Percentiles rank a stretch among this genome's conserved stretches.
phyloP scores from a whole-genome alignment of 2,329 filamentous ascomycete genomes.

The Xylaria hypoxylon region DNA sequence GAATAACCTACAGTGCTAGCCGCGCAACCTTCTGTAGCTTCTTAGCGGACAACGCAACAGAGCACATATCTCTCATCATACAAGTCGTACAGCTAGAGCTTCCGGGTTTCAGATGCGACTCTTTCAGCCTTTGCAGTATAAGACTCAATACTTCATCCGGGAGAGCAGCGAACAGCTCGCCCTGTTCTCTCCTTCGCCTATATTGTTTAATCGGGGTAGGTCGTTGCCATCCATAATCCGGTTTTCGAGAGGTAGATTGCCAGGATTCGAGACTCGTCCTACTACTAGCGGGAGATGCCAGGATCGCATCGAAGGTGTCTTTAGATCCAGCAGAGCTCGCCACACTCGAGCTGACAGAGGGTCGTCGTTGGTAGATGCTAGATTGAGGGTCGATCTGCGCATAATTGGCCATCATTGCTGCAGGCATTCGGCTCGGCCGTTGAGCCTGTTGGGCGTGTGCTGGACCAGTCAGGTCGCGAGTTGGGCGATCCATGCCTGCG shows the following conservation, averaged over 20 bases:
- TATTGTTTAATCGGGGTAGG: conserved; percentile 53
- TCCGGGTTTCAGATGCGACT: conserved; percentile 60
- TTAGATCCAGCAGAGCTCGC: conserved; percentile 47
- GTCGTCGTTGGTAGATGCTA: conserved; percentile 45
- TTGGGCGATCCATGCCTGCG: conserved; percentile 40
- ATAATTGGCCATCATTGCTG: conserved; percentile 47
- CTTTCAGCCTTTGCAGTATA: conserved; percentile 66
- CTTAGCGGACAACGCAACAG: conserved; percentile 61
- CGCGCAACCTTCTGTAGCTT: conserved; percentile 66
- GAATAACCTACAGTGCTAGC: conserved; percentile 60
- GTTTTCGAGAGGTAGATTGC: conserved; percentile 50
- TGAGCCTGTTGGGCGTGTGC: conserved; percentile 40
- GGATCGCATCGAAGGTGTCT: conserved; percentile 49
- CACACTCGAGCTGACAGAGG: conserved; percentile 43
- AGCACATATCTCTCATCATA: conserved; percentile 71
- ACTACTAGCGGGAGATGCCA: conserved; percentile 51
- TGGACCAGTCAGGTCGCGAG: conserved; percentile 37
- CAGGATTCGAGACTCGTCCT: conserved; percentile 57
- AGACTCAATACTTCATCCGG: conserved; percentile 69
- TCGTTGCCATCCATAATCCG: conserved; percentile 51
- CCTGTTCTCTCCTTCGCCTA: conserved; percentile 54
- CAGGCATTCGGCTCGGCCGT: conserved; percentile 39
- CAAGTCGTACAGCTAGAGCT: conserved; percentile 71
- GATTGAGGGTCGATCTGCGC: conserved; percentile 49
- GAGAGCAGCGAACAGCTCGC: conserved; percentile 66